Base-by-base conservation (phyloP, 139 green algal genomes). In the Chlamydomonas eustigma region DNA sequence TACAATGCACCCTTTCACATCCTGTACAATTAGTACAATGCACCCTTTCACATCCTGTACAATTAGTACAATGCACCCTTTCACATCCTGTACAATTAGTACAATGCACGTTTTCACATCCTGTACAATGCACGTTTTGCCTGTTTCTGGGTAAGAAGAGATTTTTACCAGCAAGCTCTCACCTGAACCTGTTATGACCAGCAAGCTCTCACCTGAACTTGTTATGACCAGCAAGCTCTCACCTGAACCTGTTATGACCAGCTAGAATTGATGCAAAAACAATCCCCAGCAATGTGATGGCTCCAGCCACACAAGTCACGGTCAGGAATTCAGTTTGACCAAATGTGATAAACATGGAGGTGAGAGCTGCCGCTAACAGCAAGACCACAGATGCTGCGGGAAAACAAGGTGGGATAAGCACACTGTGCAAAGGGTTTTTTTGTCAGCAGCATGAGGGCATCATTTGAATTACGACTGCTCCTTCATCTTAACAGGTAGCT, bases 221-320 rank as follows among this genome's bases (percentile, higher is more conserved):
- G 12, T 58, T 18, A 12, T 18, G 12, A 18, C 44, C 44, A 12
- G 12, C 44, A 18, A 12, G 44, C n/a, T 58, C 44, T 58, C 44
- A 58, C 44, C 44, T 58, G 73, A 77, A 77, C 33, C 73, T 51
- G 73, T 77, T 77, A 51, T 77, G 73, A 12, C 73, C 73, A 5
- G 71, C 34, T 2, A 74, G 3, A 2, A 76, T 18, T 12, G 70
- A 39, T 5, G 70, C 73, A 64, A 71, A 78, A 1, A 37, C 51
- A 28, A 37, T 36, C 1, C 52, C 34, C 25, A 58, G 12, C n/a
- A 71, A 34, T 0, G 38, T 58, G 28, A 78, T 25, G 4, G 37
- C 30, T 22, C 74, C 74, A 0, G 74, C 36, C 37, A 66, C 8
- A 1, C 4, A 25, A 22, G 37, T 31, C 0, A 78, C 58, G 1